These are phyloP conservation scores for Amborella trichopoda DNA, from an alignment of 164 flowering plant genomes.

Conservation along the genomic window DNA sequence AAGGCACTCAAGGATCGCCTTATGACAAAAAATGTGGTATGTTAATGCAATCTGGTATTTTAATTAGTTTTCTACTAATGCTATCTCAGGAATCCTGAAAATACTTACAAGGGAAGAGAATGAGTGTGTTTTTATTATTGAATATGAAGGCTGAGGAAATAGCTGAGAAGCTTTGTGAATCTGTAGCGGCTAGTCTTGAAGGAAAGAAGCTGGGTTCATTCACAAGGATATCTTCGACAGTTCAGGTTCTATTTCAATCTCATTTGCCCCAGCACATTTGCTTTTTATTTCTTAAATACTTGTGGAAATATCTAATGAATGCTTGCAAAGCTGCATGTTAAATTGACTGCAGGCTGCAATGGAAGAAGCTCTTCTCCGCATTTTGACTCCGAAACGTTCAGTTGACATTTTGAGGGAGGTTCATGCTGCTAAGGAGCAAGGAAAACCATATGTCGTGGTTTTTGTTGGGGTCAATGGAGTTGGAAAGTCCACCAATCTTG, in stretches of 20 bases:
- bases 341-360: slow-evolving; percentile 87
- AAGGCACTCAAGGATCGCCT: slow-evolving; percentile 94
- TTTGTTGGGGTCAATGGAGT: slow-evolving; percentile 99
- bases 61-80: no score
- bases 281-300: no score
- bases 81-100: no score
- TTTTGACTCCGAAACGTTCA: slow-evolving; percentile 89
- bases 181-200: slow-evolving; percentile 87
- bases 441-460: slow-evolving; percentile 88
- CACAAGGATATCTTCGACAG: slow-evolving; percentile 87
- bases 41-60: no score
- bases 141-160: slow-evolving; percentile 99
- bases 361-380: slow-evolving; percentile 97
- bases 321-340: no score
- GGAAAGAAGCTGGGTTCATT: slow-evolving; percentile 84
- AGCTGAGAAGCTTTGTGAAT: slow-evolving; percentile 96
- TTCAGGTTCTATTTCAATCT: no score
- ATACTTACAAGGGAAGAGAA: no score
- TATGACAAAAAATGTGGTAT: slow-evolving; percentile 99
- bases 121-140: no score
- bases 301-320: no score
- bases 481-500: slow-evolving; percentile 96
- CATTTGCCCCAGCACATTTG: no score
- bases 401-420: slow-evolving; percentile 95
- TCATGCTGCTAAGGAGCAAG: slow-evolving; percentile 85